A percentile compares a stretch with the other conserved stretches of the same genome.
phyloP scores from a whole-genome alignment of 2,329 filamentous ascomycete species.

The Anisogramma anomala region DNA sequence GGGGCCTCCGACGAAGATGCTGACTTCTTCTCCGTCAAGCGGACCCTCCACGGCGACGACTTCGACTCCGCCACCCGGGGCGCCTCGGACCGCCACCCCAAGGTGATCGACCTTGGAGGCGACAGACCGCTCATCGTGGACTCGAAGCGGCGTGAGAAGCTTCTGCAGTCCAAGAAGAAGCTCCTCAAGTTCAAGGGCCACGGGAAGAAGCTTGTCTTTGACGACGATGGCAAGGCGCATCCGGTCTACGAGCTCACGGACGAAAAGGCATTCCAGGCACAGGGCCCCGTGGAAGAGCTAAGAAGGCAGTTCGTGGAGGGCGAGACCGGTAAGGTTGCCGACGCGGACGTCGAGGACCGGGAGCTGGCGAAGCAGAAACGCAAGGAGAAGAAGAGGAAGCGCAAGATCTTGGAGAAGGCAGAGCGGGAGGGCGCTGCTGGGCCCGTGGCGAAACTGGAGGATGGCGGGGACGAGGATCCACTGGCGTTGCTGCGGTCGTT shows the following conservation, averaged over 20 bases:
- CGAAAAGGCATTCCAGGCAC: constrained; percentile 66
- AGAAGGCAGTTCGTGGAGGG: constrained; percentile 65
- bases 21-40: constrained; percentile 78
- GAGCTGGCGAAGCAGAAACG: constrained; percentile 65
- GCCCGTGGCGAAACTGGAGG: constrained; percentile 20
- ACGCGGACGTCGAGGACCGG: constrained; percentile 77
- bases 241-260: constrained; percentile 79
- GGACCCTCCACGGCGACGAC: constrained; percentile 64
- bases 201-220: constrained; percentile 76
- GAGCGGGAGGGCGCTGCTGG: constrained; percentile 29
- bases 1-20: constrained; percentile 45
- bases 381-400: constrained; percentile 62
- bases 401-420: constrained; percentile 53
- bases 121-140: constrained; percentile 73
- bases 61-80: constrained; percentile 40
- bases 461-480: constrained; percentile 37
- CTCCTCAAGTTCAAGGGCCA: constrained; percentile 82
- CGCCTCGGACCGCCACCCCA: constrained; percentile 32
- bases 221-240: constrained; percentile 80
- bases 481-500: constrained; percentile 47
- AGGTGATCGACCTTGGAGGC: constrained; percentile 55
- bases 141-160: constrained; percentile 88
- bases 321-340: constrained; percentile 59
- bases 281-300: constrained; percentile 66
- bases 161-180: constrained; percentile 92